These are phyloP conservation scores for Batrachochytrium dendrobatidis DNA, from an alignment of 371 early-diverging fungal species.

Conservation along the genomic window DNA sequence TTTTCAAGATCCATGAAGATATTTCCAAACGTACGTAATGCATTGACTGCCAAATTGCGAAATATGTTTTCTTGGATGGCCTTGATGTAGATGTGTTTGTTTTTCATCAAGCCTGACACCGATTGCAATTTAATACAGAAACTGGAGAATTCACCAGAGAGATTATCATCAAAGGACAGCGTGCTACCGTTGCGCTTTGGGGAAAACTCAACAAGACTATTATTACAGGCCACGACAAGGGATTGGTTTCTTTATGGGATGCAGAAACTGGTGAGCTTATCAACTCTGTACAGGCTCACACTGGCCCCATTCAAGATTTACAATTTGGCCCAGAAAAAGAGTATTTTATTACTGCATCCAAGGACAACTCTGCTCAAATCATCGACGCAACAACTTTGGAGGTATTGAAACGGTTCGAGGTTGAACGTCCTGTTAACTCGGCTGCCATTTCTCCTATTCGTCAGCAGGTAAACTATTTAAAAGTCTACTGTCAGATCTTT, in stretches of 20 bases:
- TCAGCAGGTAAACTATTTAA: slow-evolving; percentile 31
- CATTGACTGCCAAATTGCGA: background rate
- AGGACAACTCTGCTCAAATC: slow-evolving; percentile 92
- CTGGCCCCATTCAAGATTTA: slow-evolving; percentile 79
- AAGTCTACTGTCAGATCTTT: background rate
- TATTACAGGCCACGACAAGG: slow-evolving; percentile 88
- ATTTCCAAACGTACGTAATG: slow-evolving; percentile 34
- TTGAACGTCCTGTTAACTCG: slow-evolving; percentile 95
- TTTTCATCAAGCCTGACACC: background rate
- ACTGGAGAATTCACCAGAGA: slow-evolving; percentile 65
- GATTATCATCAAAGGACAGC: slow-evolving; percentile 62
- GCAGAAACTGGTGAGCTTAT: slow-evolving; percentile 59
- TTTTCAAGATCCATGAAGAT: slow-evolving; percentile 67
- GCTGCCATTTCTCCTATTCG: slow-evolving; percentile 83
- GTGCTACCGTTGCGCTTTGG: slow-evolving; percentile 92
- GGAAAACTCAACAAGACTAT: slow-evolving; percentile 84
- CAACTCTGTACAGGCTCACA: slow-evolving; percentile 61
- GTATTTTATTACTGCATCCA: slow-evolving; percentile 95
- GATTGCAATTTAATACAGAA: slow-evolving; percentile 43
- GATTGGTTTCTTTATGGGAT: slow-evolving; percentile 82
- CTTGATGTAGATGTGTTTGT: background rate
- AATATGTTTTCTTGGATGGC: background rate
- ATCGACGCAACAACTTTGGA: slow-evolving; percentile 79
- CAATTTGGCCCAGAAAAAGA: slow-evolving; percentile 87
- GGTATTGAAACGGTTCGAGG: slow-evolving; percentile 74